These are phyloP conservation scores for Kwoniella bestiolae DNA, from an alignment of 768 basidiomycete species.

Conservation along the genomic window DNA sequence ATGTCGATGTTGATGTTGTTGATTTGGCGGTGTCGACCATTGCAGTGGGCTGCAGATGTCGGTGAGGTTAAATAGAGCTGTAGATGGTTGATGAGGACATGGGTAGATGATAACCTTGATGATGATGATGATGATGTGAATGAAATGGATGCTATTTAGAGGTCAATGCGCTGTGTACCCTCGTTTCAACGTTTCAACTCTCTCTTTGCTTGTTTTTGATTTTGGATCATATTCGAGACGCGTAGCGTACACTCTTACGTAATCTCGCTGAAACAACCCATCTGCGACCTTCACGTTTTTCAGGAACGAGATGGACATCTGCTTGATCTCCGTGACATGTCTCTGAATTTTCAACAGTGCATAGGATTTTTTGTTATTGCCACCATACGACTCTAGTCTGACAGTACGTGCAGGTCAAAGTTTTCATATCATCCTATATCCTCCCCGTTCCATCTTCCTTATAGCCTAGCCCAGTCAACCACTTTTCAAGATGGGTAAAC, in stretches of 20 bases:
- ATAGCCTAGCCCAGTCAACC: not conserved
- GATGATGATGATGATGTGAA: not conserved
- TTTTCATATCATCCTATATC: not conserved
- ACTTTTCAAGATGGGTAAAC: slow-evolving; percentile 54
- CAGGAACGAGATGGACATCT: not conserved
- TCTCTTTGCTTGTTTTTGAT: slow-evolving; percentile 3
- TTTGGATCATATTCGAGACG: slow-evolving; percentile 4
- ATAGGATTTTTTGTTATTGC: slow-evolving; percentile 1
- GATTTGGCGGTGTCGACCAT: not conserved
- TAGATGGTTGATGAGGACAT: not conserved
- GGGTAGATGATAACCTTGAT: not conserved
- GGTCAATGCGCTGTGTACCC: not conserved
- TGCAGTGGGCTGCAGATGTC: not conserved
- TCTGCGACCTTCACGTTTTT: too few species aligned
- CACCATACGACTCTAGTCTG: slow-evolving; percentile 4
- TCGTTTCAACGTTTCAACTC: not conserved
- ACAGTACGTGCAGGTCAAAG: not conserved
- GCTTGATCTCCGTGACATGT: not conserved
- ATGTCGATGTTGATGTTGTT: slow-evolving; percentile 18
- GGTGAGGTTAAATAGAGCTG: not conserved
- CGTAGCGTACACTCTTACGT: slow-evolving; percentile 6
- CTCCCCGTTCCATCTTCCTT: not conserved
- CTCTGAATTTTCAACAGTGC: not conserved
- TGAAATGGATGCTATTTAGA: not conserved
- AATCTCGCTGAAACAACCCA: too few species aligned